phyloP scores from a whole-genome alignment of 495 filamentous ascomycete genomes.

The Halenospora varia region DNA sequence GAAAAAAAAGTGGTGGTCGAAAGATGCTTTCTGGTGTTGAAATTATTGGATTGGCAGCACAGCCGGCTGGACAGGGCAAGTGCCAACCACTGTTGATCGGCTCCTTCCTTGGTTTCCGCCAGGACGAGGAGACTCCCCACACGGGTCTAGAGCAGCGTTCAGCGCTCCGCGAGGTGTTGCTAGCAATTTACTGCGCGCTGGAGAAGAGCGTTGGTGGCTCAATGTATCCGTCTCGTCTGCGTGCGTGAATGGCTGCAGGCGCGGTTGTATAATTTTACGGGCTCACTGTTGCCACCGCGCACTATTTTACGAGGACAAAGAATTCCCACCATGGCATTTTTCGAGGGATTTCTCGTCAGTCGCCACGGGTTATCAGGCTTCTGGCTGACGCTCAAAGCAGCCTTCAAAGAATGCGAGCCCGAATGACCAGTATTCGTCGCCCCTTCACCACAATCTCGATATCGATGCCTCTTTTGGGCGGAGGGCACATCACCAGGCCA shows the following conservation, averaged over 20 bases:
- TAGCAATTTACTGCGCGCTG: neutral
- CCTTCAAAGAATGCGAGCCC: neutral
- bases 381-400: neutral
- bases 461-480: neutral
- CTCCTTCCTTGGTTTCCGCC: neutral
- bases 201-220: too few relatives aligned
- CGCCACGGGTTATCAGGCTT: neutral
- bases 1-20: neutral
- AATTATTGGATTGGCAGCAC: neutral
- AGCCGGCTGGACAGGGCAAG: conserved; percentile 3
- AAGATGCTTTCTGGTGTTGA: neutral
- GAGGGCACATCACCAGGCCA: neutral
- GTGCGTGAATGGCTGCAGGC: neutral
- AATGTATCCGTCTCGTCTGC: neutral
- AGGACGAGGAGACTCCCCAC: neutral
- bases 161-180: neutral
- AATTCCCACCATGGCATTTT: too few relatives aligned
- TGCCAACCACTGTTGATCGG: neutral
- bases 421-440: neutral
- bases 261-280: neutral
- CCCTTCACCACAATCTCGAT: neutral
- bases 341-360: neutral
- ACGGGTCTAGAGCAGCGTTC: neutral
- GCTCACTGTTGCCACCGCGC: too few relatives aligned
- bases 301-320: too few relatives aligned